Percentiles rank a stretch among this genome's conserved stretches.
Evolutionary conservation across 2,329 filamentous ascomycete species (phyloP).

Genomic region (Pestalotiopsis sp.): DNA sequence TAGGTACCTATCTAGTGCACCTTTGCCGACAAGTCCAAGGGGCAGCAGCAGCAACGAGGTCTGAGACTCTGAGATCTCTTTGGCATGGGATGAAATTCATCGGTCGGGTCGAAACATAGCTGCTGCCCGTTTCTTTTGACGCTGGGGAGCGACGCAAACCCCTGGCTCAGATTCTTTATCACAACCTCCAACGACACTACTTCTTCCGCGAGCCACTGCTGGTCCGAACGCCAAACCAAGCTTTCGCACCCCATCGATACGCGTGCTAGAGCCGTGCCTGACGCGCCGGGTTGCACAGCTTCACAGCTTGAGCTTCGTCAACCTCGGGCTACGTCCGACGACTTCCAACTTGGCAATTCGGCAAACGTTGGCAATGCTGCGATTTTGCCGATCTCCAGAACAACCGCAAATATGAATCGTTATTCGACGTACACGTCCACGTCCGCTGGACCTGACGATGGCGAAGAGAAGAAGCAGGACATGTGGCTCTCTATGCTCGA

Average conservation of each 20-base stretch:
- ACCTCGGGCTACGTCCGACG: background rate
- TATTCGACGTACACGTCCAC: constrained; percentile 62
- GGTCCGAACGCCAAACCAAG: background rate
- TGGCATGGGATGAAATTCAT: constrained; percentile 2
- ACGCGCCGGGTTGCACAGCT: constrained; percentile 2
- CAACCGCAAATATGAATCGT: constrained; percentile 58
- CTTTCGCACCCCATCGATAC: background rate
- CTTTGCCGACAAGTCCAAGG: background rate
- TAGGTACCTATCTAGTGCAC: background rate
- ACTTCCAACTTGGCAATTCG: background rate
- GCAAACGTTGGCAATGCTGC: constrained; percentile 9
- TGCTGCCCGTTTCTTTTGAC: background rate
- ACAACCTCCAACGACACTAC: background rate
- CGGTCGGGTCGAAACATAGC: background rate
- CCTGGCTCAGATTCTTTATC: background rate
- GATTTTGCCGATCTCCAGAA: constrained; percentile 31
- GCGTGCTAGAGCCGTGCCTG: background rate
- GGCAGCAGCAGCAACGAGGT: background rate
- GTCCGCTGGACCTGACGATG: constrained; percentile 48
- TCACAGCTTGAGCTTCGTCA: background rate
- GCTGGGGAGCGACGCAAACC: background rate
- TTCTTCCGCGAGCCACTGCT: background rate
- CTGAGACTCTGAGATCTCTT: background rate
- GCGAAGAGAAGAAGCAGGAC: constrained; percentile 79
- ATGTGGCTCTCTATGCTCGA: constrained; percentile 95